These are phyloP conservation scores for Diplodia seriata DNA, from an alignment of 2,329 filamentous ascomycete genomes.

Conservation along the genomic window DNA sequence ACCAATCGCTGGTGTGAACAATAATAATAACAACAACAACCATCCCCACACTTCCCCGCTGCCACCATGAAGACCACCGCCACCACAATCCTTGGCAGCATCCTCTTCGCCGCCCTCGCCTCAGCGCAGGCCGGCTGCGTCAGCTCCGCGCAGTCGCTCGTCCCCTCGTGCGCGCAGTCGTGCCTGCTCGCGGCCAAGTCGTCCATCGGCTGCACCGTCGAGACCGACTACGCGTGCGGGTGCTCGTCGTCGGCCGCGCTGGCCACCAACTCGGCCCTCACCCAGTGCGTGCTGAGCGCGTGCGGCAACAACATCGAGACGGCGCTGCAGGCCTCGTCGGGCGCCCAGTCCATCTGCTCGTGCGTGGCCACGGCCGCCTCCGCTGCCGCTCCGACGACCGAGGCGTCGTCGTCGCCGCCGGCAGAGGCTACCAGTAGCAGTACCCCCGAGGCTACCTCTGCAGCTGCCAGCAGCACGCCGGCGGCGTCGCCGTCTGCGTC, in stretches of 20 bases:
- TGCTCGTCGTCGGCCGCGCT: constrained; percentile 19
- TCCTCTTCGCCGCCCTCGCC: constrained; percentile 11
- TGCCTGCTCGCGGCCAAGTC: constrained; percentile 26
- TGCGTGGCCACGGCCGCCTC: constrained; percentile 23
- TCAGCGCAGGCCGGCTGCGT: constrained; percentile 29
- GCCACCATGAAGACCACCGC: constrained; percentile 21
- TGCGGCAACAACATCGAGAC: constrained; percentile 27
- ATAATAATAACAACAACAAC: background rate
- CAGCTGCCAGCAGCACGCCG: constrained; percentile 14
- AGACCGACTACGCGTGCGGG: constrained; percentile 28
- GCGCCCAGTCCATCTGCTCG: constrained; percentile 20
- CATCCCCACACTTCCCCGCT: background rate
- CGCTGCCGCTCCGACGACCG: background rate
- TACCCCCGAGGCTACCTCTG: constrained; percentile 5
- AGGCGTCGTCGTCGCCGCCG: background rate
- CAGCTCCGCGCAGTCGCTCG: constrained; percentile 25
- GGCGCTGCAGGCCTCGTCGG: constrained; percentile 26
- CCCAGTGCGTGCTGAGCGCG: constrained; percentile 20
- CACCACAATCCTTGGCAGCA: background rate
- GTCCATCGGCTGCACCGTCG: constrained; percentile 25
- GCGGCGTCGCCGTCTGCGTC: background rate
- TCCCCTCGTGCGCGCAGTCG: constrained; percentile 26
- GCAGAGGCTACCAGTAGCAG: background rate
- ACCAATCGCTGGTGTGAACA: too few species aligned
- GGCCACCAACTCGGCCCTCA: constrained; percentile 5